Percentiles rank a stretch among this genome's conserved stretches.
phyloP scores from a whole-genome alignment of 805 yeast species.

The Myxozyma monticola region DNA sequence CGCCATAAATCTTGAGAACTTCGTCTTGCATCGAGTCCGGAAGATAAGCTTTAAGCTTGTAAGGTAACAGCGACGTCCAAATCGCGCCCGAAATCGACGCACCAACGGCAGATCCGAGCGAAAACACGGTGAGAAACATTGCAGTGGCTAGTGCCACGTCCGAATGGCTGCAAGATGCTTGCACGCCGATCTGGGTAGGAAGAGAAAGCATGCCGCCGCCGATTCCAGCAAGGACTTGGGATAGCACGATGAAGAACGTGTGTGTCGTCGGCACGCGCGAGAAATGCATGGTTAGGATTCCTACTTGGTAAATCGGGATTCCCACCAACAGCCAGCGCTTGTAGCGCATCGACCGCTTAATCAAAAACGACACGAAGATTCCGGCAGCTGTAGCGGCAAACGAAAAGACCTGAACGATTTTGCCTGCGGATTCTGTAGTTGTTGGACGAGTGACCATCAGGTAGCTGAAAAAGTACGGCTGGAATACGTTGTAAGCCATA shows the following conservation, averaged over 20 bases:
- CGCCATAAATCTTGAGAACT: constrained; percentile 22
- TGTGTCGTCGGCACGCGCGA: constrained; percentile 50
- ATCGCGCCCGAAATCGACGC: constrained; percentile 60
- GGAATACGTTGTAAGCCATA: constrained; percentile 61
- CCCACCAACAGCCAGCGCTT: constrained; percentile 60
- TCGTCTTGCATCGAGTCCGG: constrained; percentile 37
- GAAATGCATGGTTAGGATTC: constrained; percentile 54
- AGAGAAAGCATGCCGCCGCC: constrained; percentile 66
- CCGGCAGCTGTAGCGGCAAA: constrained; percentile 61
- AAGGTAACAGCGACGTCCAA: constrained; percentile 58
- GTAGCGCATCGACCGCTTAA: constrained; percentile 48
- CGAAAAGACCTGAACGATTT: constrained; percentile 57
- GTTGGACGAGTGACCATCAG: constrained; percentile 53
- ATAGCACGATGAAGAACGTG: constrained; percentile 56
- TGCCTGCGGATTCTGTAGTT: constrained; percentile 55
- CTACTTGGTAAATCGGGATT: constrained; percentile 51
- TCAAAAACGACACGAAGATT: constrained; percentile 52
- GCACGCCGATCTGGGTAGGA: constrained; percentile 56
- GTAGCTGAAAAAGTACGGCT: constrained; percentile 62
- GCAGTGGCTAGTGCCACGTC: constrained; percentile 59
- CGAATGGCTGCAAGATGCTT: constrained; percentile 47
- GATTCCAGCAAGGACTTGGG: constrained; percentile 54
- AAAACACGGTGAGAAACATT: constrained; percentile 53
- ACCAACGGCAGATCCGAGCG: constrained; percentile 62
- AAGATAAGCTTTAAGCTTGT: constrained; percentile 41